Evolutionary conservation across 1,284 basidiomycete species (phyloP), one percentile per base, ranked within the genome.

Genomic region (Takashimella tepidaria): DNA sequence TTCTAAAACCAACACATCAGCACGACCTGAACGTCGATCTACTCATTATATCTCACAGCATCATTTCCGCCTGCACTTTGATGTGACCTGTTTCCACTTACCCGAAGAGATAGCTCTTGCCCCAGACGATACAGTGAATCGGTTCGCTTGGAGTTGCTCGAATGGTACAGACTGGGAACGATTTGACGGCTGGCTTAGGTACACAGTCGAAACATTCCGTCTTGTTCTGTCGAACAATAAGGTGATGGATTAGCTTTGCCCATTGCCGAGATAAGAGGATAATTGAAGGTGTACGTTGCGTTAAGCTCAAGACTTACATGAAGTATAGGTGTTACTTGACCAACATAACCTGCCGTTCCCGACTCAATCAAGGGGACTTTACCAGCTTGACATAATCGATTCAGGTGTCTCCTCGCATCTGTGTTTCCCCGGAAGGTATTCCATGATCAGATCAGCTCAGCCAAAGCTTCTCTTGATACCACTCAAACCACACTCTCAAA

Each of bases 101-200:
- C 92, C 86, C 85, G 62, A 98, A 84, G n/a, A 98, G 84, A 78
- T 98, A 98, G 63, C 85, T 93, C 75, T 98, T 99, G 26, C 91
- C 92, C 96, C 96, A 99, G 0, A 98, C 95, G 53, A 98, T 98
- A 70, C 93, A 98, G 70, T 99, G 96, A 47, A 98, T 96, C 0
- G 96, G 92, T 59, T 95, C 92, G 51, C 89, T 92, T 0, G 96
- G 96, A 0, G 96, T 98, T 1, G 92, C 92, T 45, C 96, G 87
- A 64, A 99, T 98, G 0, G 96, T 99, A 76, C 96, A 99, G 2
- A 98, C 93, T 0, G 96, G 95, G 70, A 91, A 98, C 0, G 89
- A 88, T 73, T 95, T 98, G 0, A 92, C 91, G 0, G 87, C 86
- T 0, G 87, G 86, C 74, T 98, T 98, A 3, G 85, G 83, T 31